Base-by-base conservation (phyloP, 2,329 filamentous ascomycete species). In the Fusarium sp. region DNA sequence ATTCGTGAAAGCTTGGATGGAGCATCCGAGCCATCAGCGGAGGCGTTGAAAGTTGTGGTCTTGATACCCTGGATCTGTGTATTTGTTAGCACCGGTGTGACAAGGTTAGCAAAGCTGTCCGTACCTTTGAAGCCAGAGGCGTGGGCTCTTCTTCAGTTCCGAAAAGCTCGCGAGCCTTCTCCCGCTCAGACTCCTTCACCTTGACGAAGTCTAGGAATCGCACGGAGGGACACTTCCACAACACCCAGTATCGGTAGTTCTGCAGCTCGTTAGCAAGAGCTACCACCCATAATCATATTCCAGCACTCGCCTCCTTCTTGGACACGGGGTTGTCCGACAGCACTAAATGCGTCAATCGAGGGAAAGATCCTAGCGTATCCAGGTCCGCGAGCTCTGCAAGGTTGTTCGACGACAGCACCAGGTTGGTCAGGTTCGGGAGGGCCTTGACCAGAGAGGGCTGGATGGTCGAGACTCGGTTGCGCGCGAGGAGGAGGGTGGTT, bases 121-220 rank as follows among this genome's bases (percentile, higher is more conserved):
- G 52, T 75, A 90, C 88, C 84, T 91, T 90, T 20, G 87, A 87
- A 25, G 95, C 94, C 35, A 97, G 84, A 13, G 91, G 90, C 0
- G 94, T 93, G 1, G 95, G 96, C 76, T 92, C 88, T 51, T 91
- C 87, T 2, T 80, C 78, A 4, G 91, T 93, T 51, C 96, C 96
- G 75, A 98, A 98, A 3, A 99, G 84, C 78, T 95, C 91, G 19
- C 81, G 84, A 0, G 93, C 93, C 72, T 89, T 87, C 68, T 87
- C 82, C 44, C 94, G 88, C 84, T 99, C 96, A 0, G 86, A 89
- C 68, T 96, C 88, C 80, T 93, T 96, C 49, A 99, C 94, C 80
- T 97, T 97, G 72, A 89, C 86, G 78, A 93, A 97, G 80, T 99
- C 96, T 48, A 99, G 85, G 80, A 97, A 98, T 44, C 95, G 90